Evolutionary conservation across 2,329 filamentous ascomycete genomes (phyloP).

Genomic region (Curvularia eragrostidis): DNA sequence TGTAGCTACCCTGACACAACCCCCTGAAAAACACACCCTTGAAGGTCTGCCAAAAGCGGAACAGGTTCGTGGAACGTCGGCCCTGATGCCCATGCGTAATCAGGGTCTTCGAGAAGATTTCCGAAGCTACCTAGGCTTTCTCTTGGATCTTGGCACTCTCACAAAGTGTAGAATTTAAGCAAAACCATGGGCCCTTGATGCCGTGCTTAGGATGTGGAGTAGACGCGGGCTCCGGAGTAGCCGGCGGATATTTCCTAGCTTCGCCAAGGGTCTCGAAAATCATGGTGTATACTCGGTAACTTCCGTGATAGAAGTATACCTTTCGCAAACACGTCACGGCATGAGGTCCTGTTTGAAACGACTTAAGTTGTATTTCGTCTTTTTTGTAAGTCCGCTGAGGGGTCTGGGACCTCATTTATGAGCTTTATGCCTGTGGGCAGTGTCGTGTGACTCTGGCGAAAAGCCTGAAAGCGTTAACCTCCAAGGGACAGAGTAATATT

Average conservation of each 20-base stretch:
- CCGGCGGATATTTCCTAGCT: conserved; percentile 18
- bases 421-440: neutral
- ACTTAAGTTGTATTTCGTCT: neutral
- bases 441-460: neutral
- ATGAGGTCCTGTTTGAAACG: neutral
- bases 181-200: conserved; percentile 21
- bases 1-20: neutral
- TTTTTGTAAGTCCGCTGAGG: neutral
- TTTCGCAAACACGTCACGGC: neutral
- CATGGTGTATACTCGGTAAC: conserved; percentile 5
- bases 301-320: neutral
- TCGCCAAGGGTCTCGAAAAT: conserved; percentile 1
- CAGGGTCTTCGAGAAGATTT: conserved; percentile 39
- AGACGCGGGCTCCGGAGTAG: conserved; percentile 22
- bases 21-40: conserved; percentile 16
- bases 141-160: conserved; percentile 17
- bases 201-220: conserved; percentile 28
- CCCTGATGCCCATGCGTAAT: conserved; percentile 29
- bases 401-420: neutral
- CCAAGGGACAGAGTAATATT: conserved; percentile 6
- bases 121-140: conserved; percentile 26
- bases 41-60: conserved; percentile 27
- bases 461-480: conserved; percentile 9
- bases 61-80: conserved; percentile 38
- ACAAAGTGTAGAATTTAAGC: conserved; percentile 26